Percentiles rank a stretch among this genome's conserved stretches.
These are phyloP conservation scores for Dentipellis fragilis DNA, from an alignment of 768 basidiomycete genomes.

Conservation along the genomic window DNA sequence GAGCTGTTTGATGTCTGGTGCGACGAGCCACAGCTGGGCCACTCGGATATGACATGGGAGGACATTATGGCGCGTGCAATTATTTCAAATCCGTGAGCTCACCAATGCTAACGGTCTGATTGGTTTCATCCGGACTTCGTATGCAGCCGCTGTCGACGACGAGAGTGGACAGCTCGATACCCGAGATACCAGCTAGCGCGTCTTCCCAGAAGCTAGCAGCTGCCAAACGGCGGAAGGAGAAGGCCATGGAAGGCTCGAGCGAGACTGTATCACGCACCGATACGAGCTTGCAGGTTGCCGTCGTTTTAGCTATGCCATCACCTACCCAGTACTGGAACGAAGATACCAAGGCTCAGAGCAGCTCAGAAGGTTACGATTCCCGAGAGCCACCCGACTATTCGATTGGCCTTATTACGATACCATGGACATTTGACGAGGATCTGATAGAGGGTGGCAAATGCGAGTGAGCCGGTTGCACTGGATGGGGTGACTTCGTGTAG, in stretches of 20 bases:
- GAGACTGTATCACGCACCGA: background rate
- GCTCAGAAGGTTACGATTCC: background rate
- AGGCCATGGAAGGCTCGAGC: background rate
- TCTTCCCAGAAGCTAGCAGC: background rate
- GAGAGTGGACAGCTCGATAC: too few relatives aligned
- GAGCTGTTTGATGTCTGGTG: slow-evolving; percentile 10
- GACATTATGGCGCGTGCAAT: slow-evolving; percentile 2
- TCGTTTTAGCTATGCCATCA: slow-evolving; percentile 14
- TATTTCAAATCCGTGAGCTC: too few relatives aligned
- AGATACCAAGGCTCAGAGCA: background rate
- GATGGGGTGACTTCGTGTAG: background rate
- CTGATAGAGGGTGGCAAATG: background rate
- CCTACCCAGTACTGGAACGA: background rate
- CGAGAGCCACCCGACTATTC: background rate
- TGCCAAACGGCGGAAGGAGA: background rate
- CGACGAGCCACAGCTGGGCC: background rate
- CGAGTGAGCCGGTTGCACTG: background rate
- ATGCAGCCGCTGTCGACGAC: background rate
- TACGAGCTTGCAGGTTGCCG: slow-evolving; percentile 4
- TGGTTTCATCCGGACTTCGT: too few relatives aligned
- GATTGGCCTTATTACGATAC: background rate
- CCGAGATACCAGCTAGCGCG: background rate
- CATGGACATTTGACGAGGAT: background rate
- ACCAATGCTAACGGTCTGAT: too few relatives aligned
- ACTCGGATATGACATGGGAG: slow-evolving; percentile 1